Evolutionary conservation across 1,139 yeast species (phyloP), one percentile per base, ranked within the genome.

Genomic region (Lodderomyces orthopsilosis): DNA sequence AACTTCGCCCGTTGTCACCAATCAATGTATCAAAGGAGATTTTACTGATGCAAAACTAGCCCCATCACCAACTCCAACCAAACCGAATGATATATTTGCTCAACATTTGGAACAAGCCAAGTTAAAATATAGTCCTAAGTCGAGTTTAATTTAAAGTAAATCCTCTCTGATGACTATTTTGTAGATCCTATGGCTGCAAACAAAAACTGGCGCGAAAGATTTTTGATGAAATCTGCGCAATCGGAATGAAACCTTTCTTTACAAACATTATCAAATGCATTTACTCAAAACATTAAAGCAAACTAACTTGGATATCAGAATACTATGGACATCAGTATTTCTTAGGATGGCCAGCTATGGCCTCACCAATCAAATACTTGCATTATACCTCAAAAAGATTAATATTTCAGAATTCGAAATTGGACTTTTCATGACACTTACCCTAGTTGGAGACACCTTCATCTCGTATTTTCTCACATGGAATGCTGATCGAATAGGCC

Each of bases 341-440:
- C 66, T 85, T 26, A 71, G 96, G 19, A 75, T 87, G 78, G 67
- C 82, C 46, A 84, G 94, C 2, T 90, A 83, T 60, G 96, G 96
- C 2, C 68, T 85, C 47, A 84, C 94, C 10, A 87, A 89, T 54
- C 91, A 89, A 64, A 83, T 90, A 5, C 65, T 90, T 40, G 85
- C 93, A 0, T 70, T 87, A 13, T 88, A 82, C 53, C 70, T 90
- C 40, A 76, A 75, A 44, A 70, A 75, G 4, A 61, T 85, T 6
- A 77, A 75, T 2, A 70, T 85, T 38, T 54, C 77, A 0, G 89
- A 85, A 46, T 58, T 75, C 1, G 61, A 69, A 33, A 85, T 86
- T 40, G 97, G 97, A 2, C 47, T 79, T 28, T 90, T 90, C 59
- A 89, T 90, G 96, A 79, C 95, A 0, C 65, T 83, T 44, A 89